A percentile compares a stretch with the other conserved stretches of the same genome.
phyloP scores from a whole-genome alignment of 495 filamentous ascomycete genomes.

The Neurospora sp. region DNA sequence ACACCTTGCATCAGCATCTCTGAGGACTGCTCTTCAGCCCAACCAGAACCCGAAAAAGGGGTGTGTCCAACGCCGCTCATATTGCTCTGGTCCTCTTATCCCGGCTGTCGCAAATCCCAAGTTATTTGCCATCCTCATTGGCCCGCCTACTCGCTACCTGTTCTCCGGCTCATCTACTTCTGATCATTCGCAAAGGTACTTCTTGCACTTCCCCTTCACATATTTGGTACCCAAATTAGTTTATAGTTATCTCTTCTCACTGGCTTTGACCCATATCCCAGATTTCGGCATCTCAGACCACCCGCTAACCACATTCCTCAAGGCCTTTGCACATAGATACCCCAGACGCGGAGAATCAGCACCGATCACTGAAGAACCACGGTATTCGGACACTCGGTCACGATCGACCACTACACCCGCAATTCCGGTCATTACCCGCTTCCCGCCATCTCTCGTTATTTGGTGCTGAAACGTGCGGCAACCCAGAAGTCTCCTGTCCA shows the following conservation, averaged over 20 bases:
- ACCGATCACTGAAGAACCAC: background rate
- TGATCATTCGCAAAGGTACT: constrained; percentile 4
- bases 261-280: background rate
- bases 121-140: constrained; percentile 19
- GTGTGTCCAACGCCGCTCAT: constrained; percentile 22
- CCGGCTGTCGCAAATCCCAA: constrained; percentile 17
- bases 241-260: constrained; percentile 7
- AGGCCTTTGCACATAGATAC: background rate
- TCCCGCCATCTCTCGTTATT: constrained; percentile 12
- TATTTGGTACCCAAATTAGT: constrained; percentile 9
- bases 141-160: constrained; percentile 18
- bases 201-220: background rate
- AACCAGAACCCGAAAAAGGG: constrained; percentile 12
- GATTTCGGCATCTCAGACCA: background rate
- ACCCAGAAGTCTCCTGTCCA: constrained; percentile 7
- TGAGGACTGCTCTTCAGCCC: constrained; percentile 9
- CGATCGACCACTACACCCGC: constrained; percentile 11
- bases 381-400: background rate
- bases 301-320: background rate
- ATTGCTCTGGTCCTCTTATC: constrained; percentile 17
- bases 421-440: constrained; percentile 14
- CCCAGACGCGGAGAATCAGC: background rate
- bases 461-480: constrained; percentile 8
- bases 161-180: constrained; percentile 9
- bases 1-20: constrained; percentile 13